A percentile compares a stretch with the other conserved stretches of the same genome.
Conservation (phyloP, 768 basidiomycete species). For the Tricholomella constricta region DNA sequence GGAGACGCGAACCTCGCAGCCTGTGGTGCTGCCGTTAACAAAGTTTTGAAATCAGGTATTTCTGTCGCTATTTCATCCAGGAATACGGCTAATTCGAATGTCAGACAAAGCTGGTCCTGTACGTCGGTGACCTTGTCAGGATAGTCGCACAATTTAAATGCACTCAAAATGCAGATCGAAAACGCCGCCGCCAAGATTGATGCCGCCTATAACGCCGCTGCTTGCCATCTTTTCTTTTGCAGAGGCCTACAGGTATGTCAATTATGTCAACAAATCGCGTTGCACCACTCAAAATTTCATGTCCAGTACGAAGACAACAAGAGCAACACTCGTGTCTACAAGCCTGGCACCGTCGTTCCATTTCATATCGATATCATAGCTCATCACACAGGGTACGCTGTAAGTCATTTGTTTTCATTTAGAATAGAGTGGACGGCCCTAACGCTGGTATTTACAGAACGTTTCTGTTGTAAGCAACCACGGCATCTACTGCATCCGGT, state of each 20-base stretch:
- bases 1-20: constrained; percentile 31
- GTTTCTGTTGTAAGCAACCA: constrained; percentile 29
- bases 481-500: not conserved
- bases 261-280: not conserved
- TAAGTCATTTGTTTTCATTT: constrained; percentile 14
- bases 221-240: constrained; percentile 38
- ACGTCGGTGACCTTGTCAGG: constrained; percentile 8
- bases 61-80: not conserved
- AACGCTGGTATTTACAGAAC: constrained; percentile 23
- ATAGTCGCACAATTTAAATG: not conserved
- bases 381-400: constrained; percentile 37
- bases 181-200: constrained; percentile 30
- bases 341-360: constrained; percentile 29
- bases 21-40: constrained; percentile 33
- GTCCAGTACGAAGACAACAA: constrained; percentile 32
- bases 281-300: not conserved
- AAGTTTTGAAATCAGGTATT: constrained; percentile 28
- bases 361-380: constrained; percentile 34
- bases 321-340: constrained; percentile 28
- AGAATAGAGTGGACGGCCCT: not conserved
- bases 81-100: not conserved
- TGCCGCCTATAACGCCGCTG: constrained; percentile 30
- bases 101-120: constrained; percentile 33
- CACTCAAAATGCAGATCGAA: constrained; percentile 27
- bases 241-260: constrained; percentile 30